Conservation (phyloP, 1,139 yeast genomes). For the Yamadazyma dendronema region DNA sequence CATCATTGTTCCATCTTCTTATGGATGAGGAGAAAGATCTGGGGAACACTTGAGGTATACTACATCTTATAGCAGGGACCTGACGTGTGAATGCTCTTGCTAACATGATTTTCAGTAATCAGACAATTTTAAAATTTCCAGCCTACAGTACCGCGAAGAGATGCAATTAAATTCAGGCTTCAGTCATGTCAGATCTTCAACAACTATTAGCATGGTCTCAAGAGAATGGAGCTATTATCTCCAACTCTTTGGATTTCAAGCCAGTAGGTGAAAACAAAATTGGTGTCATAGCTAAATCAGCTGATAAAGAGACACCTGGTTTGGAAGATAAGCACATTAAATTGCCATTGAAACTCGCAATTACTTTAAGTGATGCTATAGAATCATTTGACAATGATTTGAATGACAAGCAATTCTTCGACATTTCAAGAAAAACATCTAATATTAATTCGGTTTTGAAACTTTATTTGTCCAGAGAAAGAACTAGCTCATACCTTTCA, state of each 20-base stretch:
- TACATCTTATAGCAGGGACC: too few relatives aligned
- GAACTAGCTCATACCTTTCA: conserved; percentile 15
- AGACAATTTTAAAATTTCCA: too few relatives aligned
- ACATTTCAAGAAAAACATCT: conserved; percentile 18
- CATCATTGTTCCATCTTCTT: background rate
- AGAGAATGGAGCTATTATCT: conserved; percentile 45
- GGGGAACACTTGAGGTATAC: background rate
- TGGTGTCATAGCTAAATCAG: conserved; percentile 30
- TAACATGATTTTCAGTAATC: conserved; percentile 1
- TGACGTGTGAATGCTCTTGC: background rate
- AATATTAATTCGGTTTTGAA: conserved; percentile 47
- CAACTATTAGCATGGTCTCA: conserved; percentile 43
- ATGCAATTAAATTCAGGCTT: background rate
- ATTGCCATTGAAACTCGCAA: conserved; percentile 38
- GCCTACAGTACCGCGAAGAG: background rate
- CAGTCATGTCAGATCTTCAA: conserved; percentile 1
- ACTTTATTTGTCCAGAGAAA: conserved; percentile 43
- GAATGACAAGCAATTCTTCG: conserved; percentile 16
- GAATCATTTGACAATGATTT: conserved; percentile 27
- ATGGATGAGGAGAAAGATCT: background rate
- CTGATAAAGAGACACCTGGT: conserved; percentile 11
- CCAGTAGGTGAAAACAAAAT: conserved; percentile 28
- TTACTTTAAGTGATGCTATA: conserved; percentile 45
- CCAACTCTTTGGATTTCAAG: conserved; percentile 22
- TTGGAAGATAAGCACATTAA: conserved; percentile 21